These are phyloP conservation scores for Penicillium crystallinum DNA, from an alignment of 495 filamentous ascomycete genomes.

Conservation along the genomic window DNA sequence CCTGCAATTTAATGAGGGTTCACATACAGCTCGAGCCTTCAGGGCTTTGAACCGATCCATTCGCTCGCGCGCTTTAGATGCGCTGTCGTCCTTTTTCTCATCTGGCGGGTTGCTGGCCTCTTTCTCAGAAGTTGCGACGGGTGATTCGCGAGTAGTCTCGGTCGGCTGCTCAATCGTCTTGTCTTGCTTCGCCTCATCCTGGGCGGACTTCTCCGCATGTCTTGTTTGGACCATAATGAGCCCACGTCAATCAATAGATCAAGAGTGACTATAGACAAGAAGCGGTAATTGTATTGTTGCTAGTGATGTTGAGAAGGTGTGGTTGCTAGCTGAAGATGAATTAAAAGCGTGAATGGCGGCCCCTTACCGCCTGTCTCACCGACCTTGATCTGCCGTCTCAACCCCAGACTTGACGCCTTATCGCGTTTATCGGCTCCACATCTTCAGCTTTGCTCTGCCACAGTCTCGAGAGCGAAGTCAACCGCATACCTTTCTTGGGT, in stretches of 20 bases:
- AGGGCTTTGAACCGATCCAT: constrained; percentile 69
- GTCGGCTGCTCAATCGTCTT: constrained; percentile 6
- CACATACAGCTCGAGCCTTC: constrained; percentile 64
- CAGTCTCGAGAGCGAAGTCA: too few relatives aligned
- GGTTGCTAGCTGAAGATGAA: not conserved
- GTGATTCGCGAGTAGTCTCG: constrained; percentile 4
- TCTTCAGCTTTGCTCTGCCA: too few relatives aligned
- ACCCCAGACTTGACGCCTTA: constrained; percentile 12
- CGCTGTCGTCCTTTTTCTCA: constrained; percentile 24
- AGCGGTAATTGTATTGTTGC: not conserved
- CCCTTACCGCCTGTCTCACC: constrained; percentile 16
- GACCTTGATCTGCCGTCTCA: constrained; percentile 18
- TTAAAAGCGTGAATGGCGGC: constrained; percentile 16
- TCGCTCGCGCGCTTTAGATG: constrained; percentile 31
- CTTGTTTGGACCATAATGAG: constrained; percentile 16
- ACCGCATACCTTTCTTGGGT: too few relatives aligned
- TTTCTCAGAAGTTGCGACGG: constrained; percentile 4
- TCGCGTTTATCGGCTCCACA: constrained; percentile 22
- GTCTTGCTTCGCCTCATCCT: constrained; percentile 9
- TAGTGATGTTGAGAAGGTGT: not conserved
- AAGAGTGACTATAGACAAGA: not conserved
- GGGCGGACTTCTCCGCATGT: constrained; percentile 4
- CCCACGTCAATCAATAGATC: not conserved
- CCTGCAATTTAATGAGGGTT: not conserved
- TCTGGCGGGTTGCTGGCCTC: constrained; percentile 5